A percentile compares a stretch with the other conserved stretches of the same genome.
Evolutionary conservation across 768 basidiomycete species (phyloP).

Genomic region (Panaeolus papilionaceus): DNA sequence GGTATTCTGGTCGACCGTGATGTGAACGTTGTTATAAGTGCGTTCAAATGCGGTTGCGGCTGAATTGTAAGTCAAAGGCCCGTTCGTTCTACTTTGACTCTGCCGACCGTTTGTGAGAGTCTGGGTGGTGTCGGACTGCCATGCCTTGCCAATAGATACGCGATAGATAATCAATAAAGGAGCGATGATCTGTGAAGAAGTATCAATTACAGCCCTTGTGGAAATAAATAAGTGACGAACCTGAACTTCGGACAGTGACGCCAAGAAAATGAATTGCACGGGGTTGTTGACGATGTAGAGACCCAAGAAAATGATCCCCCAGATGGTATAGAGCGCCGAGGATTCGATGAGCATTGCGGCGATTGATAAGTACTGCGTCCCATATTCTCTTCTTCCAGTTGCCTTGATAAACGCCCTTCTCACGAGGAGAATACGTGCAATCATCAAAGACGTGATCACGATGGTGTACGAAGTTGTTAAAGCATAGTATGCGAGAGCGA

Average conservation of each 20-base stretch:
- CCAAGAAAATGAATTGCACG: slow-evolving; percentile 14
- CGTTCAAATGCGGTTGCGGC: not conserved
- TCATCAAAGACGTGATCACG: not conserved
- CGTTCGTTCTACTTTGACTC: not conserved
- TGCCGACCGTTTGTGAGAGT: not conserved
- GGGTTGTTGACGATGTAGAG: slow-evolving; percentile 16
- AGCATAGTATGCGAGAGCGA: not conserved
- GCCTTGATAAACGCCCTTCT: slow-evolving; percentile 4
- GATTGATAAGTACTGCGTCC: slow-evolving; percentile 32
- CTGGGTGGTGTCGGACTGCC: slow-evolving; percentile 6
- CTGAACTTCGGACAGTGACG: slow-evolving; percentile 17
- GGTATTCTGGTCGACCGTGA: not conserved
- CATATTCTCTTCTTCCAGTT: slow-evolving; percentile 14
- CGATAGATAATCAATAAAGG: slow-evolving; percentile 20
- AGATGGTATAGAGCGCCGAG: slow-evolving; percentile 24
- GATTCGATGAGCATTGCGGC: slow-evolving; percentile 42
- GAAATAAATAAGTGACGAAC: not conserved
- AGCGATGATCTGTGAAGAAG: slow-evolving; percentile 16
- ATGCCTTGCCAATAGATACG: slow-evolving; percentile 17
- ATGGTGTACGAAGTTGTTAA: not conserved
- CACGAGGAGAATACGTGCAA: not conserved
- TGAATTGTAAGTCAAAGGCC: not conserved
- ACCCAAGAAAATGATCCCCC: slow-evolving; percentile 19
- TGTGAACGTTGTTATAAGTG: not conserved
- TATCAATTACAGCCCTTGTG: not conserved